Evolutionary conservation across 441 rosid genomes (phyloP), one percentile per base, ranked within the genome.

Genomic region (Syzygium syzygioides): DNA sequence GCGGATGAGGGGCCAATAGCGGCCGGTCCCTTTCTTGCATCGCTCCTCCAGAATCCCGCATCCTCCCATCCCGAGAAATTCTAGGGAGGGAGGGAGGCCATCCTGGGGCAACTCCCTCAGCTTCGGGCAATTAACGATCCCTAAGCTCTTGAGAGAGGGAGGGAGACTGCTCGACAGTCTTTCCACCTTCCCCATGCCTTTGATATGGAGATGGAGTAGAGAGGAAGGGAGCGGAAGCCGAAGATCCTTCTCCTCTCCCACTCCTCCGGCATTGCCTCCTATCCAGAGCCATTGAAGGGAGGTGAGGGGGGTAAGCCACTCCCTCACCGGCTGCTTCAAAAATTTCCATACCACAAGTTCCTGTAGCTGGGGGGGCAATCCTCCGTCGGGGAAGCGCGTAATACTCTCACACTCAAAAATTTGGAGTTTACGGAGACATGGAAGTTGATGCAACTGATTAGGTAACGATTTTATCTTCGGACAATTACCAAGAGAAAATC

Each of bases 401-500:
- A 37, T 20, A 68, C 52, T 37, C 50, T 11, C n/a, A 37, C 80
- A 71, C 4, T 0, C 0, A 0, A 0, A 0, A 34, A 34, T 68
- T 1, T 0, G 0, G 5, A 37, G 12, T 0, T 0, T 6, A 1
- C 0, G 8, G 0, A 71, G 17, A 37, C 28, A 37, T 2, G 17
- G 12, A 2, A 71, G 50, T 12, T 0, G 25, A 71, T 37, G 0
- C 4, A 71, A 37, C 28, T 71, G n/a, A 37, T 71, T 37, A 71
- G 50, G 52, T 11, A 20, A 37, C 5, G 50, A 37, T 71, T 71
- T 71, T 71, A 71, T 37, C 9, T 71, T 12, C 1, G 15, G 52
- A 23, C 17, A 37, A 0, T 1, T 0, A 0, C 0, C 0, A 20
- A 71, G 50, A 0, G 0, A 0, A 34, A 76, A 20, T 0, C 0